Conservation (phyloP, 352 stramenopile genomes). For the Phytophthora sojae region DNA sequence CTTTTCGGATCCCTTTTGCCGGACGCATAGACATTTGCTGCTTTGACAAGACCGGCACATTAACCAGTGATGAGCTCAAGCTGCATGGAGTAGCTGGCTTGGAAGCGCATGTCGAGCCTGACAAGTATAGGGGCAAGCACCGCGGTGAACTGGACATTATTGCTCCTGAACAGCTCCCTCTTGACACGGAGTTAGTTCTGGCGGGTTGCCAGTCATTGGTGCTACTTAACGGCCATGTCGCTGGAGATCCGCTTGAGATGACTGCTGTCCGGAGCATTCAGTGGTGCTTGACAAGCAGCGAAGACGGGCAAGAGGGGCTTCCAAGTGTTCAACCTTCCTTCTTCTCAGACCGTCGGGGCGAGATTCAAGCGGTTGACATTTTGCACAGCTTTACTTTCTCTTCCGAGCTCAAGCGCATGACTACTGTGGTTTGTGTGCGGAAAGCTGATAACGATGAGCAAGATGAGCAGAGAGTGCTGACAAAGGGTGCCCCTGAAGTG, state of each 20-base stretch:
- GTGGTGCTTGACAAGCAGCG: slow-evolving; percentile 72
- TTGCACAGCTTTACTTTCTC: slow-evolving; percentile 96
- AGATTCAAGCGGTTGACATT: slow-evolving; percentile 95
- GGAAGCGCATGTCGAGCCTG: slow-evolving; percentile 53
- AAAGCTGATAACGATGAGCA: slow-evolving; percentile 72
- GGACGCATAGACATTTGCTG: slow-evolving; percentile 97
- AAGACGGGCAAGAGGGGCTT: slow-evolving; percentile 31
- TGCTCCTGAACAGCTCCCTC: slow-evolving; percentile 90
- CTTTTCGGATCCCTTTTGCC: slow-evolving; percentile 97
- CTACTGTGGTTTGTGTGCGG: slow-evolving; percentile 91
- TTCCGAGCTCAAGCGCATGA: slow-evolving; percentile 97
- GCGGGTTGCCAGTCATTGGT: slow-evolving; percentile 97
- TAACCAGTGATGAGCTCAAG: slow-evolving; percentile 97
- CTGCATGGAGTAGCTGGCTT: slow-evolving; percentile 93
- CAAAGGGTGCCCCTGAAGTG: slow-evolving; percentile 98
- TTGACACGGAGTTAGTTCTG: slow-evolving; percentile 86
- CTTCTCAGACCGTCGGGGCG: slow-evolving; percentile 36
- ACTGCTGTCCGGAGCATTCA: slow-evolving; percentile 91
- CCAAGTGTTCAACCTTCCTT: slow-evolving; percentile 39
- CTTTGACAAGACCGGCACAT: slow-evolving; percentile 99
- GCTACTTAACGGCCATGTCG: slow-evolving; percentile 94
- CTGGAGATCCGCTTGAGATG: slow-evolving; percentile 98
- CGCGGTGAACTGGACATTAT: slow-evolving; percentile 78
- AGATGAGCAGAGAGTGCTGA: slow-evolving; percentile 90
- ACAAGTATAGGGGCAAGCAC: slow-evolving; percentile 52